phyloP scores from a whole-genome alignment of 768 basidiomycete genomes.

The Cantharellus cinnabarinus region DNA sequence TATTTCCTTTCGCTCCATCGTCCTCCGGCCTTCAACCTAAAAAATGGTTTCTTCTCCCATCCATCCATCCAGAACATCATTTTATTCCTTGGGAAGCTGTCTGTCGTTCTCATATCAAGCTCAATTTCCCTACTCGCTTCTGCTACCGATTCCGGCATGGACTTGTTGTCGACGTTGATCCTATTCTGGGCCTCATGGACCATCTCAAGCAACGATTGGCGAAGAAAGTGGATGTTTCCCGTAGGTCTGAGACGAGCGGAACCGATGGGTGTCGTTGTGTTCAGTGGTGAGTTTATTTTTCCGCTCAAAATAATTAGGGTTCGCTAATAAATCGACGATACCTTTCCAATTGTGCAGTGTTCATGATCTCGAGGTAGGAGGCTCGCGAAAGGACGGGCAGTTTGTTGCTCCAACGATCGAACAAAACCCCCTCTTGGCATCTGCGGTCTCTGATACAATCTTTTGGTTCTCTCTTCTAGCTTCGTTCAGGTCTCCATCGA shows the following conservation, averaged over 20 bases:
- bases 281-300: background rate
- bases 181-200: background rate
- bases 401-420: background rate
- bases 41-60: too few species aligned
- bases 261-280: background rate
- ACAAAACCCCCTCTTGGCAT: background rate
- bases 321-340: too few species aligned
- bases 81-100: background rate
- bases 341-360: background rate
- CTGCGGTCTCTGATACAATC: background rate
- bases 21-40: background rate
- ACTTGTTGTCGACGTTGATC: background rate
- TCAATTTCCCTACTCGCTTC: background rate
- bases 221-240: background rate
- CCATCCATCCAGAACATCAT: background rate
- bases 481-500: background rate
- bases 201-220: background rate
- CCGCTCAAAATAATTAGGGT: too few species aligned
- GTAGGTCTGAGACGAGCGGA: background rate
- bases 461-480: background rate
- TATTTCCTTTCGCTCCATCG: background rate
- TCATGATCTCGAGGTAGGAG: background rate
- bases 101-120: background rate
- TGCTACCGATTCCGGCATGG: background rate
- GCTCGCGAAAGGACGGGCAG: background rate